Conservation (phyloP, 1,139 yeast genomes). For the Zhuliangozyma parablackwelliae region DNA sequence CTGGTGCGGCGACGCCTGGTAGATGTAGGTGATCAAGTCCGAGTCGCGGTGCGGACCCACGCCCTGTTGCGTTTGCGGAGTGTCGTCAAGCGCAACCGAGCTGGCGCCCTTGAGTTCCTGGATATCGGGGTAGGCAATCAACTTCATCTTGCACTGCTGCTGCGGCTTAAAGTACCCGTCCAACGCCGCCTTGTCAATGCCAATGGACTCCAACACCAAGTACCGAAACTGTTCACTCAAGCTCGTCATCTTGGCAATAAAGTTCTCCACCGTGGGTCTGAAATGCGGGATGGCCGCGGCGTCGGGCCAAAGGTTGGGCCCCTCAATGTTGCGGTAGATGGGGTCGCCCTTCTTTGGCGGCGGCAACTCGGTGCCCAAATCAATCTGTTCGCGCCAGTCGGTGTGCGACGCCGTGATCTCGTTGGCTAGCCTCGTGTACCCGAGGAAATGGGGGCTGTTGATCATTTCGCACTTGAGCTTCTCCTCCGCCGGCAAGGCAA, state of each 20-base stretch:
- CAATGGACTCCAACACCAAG: slow-evolving; percentile 54
- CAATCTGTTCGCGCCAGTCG: slow-evolving; percentile 69
- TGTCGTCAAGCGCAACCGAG: slow-evolving; percentile 33
- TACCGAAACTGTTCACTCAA: slow-evolving; percentile 40
- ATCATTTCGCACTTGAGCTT: slow-evolving; percentile 57
- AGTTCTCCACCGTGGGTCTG: slow-evolving; percentile 38
- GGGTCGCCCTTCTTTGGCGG: slow-evolving; percentile 45
- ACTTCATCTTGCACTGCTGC: slow-evolving; percentile 53
- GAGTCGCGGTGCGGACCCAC: slow-evolving; percentile 72
- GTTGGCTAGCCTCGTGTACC: slow-evolving; percentile 62
- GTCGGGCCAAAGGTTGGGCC: slow-evolving; percentile 64
- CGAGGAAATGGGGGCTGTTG: slow-evolving; percentile 61
- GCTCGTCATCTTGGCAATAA: slow-evolving; percentile 44
- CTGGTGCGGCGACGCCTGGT: slow-evolving; percentile 48
- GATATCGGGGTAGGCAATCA: slow-evolving; percentile 48
- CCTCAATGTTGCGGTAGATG: slow-evolving; percentile 54
- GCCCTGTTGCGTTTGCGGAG: slow-evolving; percentile 51
- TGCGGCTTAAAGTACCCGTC: slow-evolving; percentile 46
- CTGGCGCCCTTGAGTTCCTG: slow-evolving; percentile 22
- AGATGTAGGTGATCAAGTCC: slow-evolving; percentile 58
- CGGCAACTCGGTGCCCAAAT: slow-evolving; percentile 58
- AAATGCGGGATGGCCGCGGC: slow-evolving; percentile 46
- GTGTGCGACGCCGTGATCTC: slow-evolving; percentile 58
- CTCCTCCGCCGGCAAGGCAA: slow-evolving; percentile 48
- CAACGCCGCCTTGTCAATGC: slow-evolving; percentile 40